These are phyloP conservation scores for Botrytis sinoallii DNA, from an alignment of 2,329 filamentous ascomycete species.

Conservation along the genomic window DNA sequence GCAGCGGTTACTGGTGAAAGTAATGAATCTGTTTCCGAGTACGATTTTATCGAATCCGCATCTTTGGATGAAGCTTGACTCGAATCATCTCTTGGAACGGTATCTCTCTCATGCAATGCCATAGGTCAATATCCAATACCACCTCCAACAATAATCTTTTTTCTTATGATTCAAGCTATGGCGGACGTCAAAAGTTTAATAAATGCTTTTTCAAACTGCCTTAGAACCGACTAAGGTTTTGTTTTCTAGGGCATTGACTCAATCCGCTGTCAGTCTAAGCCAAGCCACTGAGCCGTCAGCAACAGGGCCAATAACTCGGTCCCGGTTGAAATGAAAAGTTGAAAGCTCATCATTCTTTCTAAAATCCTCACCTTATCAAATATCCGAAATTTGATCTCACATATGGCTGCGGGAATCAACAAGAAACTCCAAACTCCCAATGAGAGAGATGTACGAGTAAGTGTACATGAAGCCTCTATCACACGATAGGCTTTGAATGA, in stretches of 20 bases:
- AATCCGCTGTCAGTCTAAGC: not conserved
- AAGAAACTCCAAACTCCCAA: not conserved
- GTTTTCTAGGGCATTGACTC: constrained; percentile 1
- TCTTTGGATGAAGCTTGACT: constrained; percentile 10
- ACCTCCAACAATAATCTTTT: not conserved
- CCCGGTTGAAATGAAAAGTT: not conserved
- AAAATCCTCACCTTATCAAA: constrained; percentile 9
- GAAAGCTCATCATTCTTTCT: constrained; percentile 11
- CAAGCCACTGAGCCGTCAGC: not conserved
- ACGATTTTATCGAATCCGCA: constrained; percentile 2
- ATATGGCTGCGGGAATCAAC: not conserved
- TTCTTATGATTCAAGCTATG: not conserved
- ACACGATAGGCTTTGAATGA: not conserved
- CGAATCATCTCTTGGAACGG: not conserved
- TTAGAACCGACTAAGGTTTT: not conserved
- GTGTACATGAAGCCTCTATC: not conserved
- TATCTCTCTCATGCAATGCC: constrained; percentile 9
- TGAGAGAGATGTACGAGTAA: not conserved
- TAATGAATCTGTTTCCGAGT: constrained; percentile 17
- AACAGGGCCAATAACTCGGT: not conserved
- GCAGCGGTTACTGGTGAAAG: constrained; percentile 12
- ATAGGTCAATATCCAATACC: not conserved
- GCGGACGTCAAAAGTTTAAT: not conserved
- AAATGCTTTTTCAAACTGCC: not conserved
- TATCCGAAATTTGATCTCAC: not conserved